A percentile compares a stretch with the other conserved stretches of the same genome.
Evolutionary conservation across 1,284 basidiomycete genomes (phyloP).

Genomic region (Ganoderma sinense): DNA sequence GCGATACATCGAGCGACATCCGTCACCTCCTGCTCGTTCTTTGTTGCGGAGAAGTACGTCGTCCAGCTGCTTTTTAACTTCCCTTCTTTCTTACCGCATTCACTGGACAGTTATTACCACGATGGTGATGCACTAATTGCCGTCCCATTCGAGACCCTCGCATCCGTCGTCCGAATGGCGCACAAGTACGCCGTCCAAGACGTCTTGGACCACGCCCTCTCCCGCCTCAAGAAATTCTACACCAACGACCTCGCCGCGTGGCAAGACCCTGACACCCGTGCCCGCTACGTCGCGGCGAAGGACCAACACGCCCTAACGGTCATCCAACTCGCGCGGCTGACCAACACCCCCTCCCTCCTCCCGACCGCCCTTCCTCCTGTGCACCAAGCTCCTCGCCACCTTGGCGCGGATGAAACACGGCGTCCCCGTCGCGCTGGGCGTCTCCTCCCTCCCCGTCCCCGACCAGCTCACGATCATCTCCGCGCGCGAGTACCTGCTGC

Average conservation of each 20-base stretch:
- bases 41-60: conserved; percentile 6
- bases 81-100: background rate
- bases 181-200: conserved; percentile 14
- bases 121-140: conserved; percentile 4
- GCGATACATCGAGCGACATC: background rate
- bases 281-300: background rate
- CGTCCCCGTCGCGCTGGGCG: background rate
- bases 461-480: background rate
- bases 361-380: conserved; percentile 5
- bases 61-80: background rate
- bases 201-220: background rate
- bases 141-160: conserved; percentile 1
- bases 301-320: background rate
- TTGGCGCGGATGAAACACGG: background rate
- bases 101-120: conserved; percentile 13
- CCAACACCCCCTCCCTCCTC: conserved; percentile 5
- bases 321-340: conserved; percentile 6
- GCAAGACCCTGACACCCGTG: background rate
- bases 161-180: conserved; percentile 13
- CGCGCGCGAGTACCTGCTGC: background rate
- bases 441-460: background rate
- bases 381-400: background rate
- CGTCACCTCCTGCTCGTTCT: background rate
- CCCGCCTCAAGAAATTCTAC: conserved; percentile 10
- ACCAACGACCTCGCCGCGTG: conserved; percentile 3